Conservation (phyloP, 805 yeast species). For the Yarrowia divulgata region DNA sequence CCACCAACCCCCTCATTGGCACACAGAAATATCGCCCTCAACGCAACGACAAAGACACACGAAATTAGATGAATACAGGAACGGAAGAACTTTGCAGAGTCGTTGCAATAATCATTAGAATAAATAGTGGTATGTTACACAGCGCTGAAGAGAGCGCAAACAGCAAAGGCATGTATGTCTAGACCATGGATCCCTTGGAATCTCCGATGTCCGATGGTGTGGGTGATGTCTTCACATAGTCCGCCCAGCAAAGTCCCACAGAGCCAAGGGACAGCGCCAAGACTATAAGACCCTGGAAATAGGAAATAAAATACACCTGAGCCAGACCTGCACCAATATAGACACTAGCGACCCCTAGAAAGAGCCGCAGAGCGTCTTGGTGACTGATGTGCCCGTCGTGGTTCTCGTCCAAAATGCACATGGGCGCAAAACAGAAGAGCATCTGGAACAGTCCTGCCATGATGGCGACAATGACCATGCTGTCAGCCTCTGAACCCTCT, state of each 20-base stretch:
- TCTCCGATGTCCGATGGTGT: not conserved
- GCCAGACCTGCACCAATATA: constrained; percentile 1
- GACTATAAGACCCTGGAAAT: not conserved
- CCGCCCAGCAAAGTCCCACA: constrained; percentile 5
- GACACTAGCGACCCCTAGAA: constrained; percentile 1
- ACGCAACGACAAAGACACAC: too few species aligned
- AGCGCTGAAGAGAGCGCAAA: not conserved
- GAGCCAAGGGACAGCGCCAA: constrained; percentile 2
- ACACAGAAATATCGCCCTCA: too few species aligned
- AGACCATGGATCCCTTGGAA: not conserved
- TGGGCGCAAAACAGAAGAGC: constrained; percentile 10
- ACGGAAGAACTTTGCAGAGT: not conserved
- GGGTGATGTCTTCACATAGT: not conserved
- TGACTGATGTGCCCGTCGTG: not conserved
- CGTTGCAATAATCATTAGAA: not conserved
- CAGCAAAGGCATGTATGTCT: not conserved
- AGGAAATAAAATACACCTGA: constrained; percentile 9
- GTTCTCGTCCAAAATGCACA: constrained; percentile 9
- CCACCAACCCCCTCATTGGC: not conserved
- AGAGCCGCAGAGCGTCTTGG: not conserved
- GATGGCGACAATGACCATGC: not conserved
- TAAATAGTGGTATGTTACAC: constrained; percentile 8
- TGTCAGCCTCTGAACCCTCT: not conserved
- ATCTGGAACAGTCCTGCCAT: constrained; percentile 13
- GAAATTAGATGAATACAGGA: not conserved